Evolutionary conservation across 2,329 filamentous ascomycete species (phyloP).

Genomic region (Diaporthe citriasiana): DNA sequence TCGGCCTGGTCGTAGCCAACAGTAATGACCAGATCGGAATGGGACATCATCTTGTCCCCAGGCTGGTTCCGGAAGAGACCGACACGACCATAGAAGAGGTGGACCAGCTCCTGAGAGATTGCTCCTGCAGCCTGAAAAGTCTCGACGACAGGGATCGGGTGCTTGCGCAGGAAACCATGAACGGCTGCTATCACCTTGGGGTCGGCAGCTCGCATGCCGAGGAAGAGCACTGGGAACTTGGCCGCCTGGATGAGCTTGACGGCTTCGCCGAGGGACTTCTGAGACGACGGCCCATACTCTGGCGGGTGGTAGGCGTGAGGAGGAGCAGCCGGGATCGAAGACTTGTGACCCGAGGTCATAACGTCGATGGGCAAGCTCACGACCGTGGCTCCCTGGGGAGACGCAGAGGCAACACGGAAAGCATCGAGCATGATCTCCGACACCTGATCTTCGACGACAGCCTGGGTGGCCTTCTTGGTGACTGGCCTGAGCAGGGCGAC

Average conservation of each 20-base stretch:
- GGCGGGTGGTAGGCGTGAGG: slow-evolving; percentile 56
- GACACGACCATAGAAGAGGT: slow-evolving; percentile 62
- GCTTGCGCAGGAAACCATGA: slow-evolving; percentile 56
- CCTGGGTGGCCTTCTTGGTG: slow-evolving; percentile 57
- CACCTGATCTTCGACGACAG: slow-evolving; percentile 62
- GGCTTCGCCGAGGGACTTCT: slow-evolving; percentile 51
- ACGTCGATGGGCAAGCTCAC: slow-evolving; percentile 62
- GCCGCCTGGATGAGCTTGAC: slow-evolving; percentile 52
- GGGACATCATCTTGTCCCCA: slow-evolving; percentile 59
- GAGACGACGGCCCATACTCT: slow-evolving; percentile 55
- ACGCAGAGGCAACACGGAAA: slow-evolving; percentile 57
- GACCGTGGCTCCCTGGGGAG: slow-evolving; percentile 59
- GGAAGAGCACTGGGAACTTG: slow-evolving; percentile 59
- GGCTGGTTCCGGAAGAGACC: slow-evolving; percentile 64
- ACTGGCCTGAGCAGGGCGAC: slow-evolving; percentile 60
- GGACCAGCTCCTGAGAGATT: slow-evolving; percentile 57
- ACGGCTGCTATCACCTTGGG: slow-evolving; percentile 57
- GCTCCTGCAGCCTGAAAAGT: slow-evolving; percentile 65
- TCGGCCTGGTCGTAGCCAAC: slow-evolving; percentile 63
- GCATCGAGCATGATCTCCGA: slow-evolving; percentile 62
- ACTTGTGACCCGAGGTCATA: slow-evolving; percentile 54
- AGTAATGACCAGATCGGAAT: slow-evolving; percentile 59
- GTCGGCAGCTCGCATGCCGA: slow-evolving; percentile 59
- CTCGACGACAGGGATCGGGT: slow-evolving; percentile 62
- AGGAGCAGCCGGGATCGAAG: slow-evolving; percentile 54